Evolutionary conservation across 208 protist species (phyloP).

Genomic region (Acanthamoeba sp.): DNA sequence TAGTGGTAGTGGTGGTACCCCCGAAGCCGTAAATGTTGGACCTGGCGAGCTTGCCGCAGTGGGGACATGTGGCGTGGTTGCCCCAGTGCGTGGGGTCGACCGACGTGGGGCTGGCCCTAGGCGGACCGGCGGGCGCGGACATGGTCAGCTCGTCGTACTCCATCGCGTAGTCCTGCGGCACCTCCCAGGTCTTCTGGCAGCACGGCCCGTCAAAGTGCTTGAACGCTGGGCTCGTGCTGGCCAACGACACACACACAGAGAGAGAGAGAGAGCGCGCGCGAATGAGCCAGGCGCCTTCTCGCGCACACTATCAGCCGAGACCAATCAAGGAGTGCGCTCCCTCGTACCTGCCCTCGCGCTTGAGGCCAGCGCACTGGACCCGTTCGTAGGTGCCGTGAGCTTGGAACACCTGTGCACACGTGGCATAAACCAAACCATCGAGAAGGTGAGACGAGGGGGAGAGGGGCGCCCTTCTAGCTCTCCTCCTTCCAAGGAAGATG

Average conservation of each 20-base stretch:
- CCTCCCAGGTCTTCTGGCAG: background rate
- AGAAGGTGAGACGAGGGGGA: too few species aligned
- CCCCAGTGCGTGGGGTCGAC: conserved; percentile 32
- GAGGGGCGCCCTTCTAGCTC: too few species aligned
- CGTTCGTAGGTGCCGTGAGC: conserved; percentile 34
- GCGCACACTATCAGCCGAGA: too few species aligned
- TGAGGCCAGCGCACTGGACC: conserved; percentile 35
- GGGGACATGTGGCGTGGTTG: conserved; percentile 9
- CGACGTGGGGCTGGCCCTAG: background rate
- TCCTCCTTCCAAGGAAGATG: too few species aligned
- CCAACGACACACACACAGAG: background rate
- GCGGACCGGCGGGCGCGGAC: background rate
- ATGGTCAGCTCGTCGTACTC: conserved; percentile 31
- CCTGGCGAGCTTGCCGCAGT: conserved; percentile 31
- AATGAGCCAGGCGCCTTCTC: background rate
- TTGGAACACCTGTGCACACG: background rate
- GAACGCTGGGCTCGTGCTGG: conserved; percentile 1
- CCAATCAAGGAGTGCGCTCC: too few species aligned
- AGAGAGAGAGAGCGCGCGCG: background rate
- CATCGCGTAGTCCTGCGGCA: conserved; percentile 10
- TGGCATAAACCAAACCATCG: too few species aligned
- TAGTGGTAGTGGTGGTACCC: background rate
- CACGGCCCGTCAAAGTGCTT: conserved; percentile 55
- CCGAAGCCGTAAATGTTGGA: conserved; percentile 18
- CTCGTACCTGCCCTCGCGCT: conserved; percentile 34